Percentiles rank a stretch among this genome's conserved stretches.
phyloP scores from a whole-genome alignment of 192 early-diverging fungal species.

The Chytriomyces sp. region DNA sequence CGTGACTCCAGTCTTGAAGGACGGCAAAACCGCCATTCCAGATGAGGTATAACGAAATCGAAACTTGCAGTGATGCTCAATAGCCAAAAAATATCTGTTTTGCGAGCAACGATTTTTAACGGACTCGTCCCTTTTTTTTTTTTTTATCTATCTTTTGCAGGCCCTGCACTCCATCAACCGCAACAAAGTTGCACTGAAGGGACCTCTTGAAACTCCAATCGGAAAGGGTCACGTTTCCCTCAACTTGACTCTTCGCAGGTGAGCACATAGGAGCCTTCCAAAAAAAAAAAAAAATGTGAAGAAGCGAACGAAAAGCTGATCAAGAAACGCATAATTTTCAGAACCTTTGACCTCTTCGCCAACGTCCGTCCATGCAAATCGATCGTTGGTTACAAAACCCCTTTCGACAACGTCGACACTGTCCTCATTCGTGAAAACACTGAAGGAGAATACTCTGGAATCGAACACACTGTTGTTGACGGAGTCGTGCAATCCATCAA shows the following conservation, averaged over 20 bases:
- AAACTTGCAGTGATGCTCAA: too few species aligned
- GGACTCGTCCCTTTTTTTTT: too few species aligned
- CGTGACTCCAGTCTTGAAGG: conserved; percentile 89
- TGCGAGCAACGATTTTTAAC: too few species aligned
- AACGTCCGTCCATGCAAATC: conserved; percentile 98
- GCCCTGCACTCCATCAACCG: conserved; percentile 88
- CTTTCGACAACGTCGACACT: conserved; percentile 94
- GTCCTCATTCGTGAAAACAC: conserved; percentile 99
- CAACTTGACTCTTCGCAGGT: conserved; percentile 71
- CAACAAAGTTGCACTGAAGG: conserved; percentile 97
- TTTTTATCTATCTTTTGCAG: conserved; percentile 25
- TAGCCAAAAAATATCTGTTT: too few species aligned
- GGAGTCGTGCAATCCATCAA: conserved; percentile 99
- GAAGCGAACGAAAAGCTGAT: not conserved
- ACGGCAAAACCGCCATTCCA: conserved; percentile 93
- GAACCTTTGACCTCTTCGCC: conserved; percentile 98
- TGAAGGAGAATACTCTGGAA: conserved; percentile 99
- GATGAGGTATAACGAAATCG: conserved; percentile 48
- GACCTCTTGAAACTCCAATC: conserved; percentile 95
- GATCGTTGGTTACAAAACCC: conserved; percentile 95
- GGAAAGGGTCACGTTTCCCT: conserved; percentile 99
- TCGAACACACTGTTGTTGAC: conserved; percentile 93
- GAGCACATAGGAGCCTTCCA: conserved; percentile 44
- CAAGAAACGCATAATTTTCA: conserved; percentile 66
- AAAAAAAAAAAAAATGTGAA: not conserved